phyloP scores from a whole-genome alignment of 345 rosid species.

The Eucalyptus tenuipes region DNA sequence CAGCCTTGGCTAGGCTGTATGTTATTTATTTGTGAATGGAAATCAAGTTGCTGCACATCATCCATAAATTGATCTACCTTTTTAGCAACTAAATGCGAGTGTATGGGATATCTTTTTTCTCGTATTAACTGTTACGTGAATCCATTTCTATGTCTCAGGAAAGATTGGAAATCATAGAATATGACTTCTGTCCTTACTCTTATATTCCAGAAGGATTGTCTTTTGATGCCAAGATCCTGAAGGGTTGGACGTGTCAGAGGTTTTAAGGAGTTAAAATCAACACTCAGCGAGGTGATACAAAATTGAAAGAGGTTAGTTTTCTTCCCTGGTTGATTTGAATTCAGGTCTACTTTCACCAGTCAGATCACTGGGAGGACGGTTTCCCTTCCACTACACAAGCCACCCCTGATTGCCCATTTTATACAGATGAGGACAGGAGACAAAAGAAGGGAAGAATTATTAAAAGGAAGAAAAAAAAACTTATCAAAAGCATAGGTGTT shows the following conservation, averaged over 20 bases:
- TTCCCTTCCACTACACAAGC: too few species aligned
- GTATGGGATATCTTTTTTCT: neutral
- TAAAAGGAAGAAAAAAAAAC: too few species aligned
- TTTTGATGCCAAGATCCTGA: neutral
- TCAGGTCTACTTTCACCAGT: neutral
- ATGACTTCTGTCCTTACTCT: neutral
- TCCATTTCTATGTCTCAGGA: neutral
- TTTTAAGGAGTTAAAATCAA: slow-evolving; percentile 18
- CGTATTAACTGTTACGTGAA: too few species aligned
- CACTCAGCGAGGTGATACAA: slow-evolving; percentile 12
- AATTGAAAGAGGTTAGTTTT: slow-evolving; percentile 18
- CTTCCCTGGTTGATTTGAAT: neutral
- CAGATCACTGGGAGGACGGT: too few species aligned
- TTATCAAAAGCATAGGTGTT: too few species aligned
- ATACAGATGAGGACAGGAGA: too few species aligned
- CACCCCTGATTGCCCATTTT: too few species aligned
- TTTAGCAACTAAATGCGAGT: neutral
- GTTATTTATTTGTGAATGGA: neutral
- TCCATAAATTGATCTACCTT: too few species aligned
- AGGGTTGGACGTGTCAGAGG: neutral
- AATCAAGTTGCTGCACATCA: neutral
- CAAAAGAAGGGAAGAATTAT: too few species aligned
- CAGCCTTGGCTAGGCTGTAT: neutral
- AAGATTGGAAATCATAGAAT: neutral
- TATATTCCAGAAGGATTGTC: neutral